Evolutionary conservation across 2,329 filamentous ascomycete species (phyloP).

Genomic region (Fusarium succisae): DNA sequence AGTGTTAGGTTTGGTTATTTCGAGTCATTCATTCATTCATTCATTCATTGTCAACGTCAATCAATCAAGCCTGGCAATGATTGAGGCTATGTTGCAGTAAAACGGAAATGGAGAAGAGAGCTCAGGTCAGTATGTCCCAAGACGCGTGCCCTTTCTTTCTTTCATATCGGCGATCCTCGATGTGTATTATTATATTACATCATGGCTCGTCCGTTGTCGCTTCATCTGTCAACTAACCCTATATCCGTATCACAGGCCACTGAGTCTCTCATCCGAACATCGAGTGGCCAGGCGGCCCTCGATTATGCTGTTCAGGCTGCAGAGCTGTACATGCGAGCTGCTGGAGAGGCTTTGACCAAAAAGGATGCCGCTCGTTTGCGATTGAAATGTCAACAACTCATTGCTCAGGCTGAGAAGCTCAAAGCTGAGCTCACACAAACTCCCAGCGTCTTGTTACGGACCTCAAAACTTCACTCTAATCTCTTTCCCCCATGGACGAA

Average conservation of each 20-base stretch:
- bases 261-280: constrained; percentile 50
- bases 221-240: constrained; percentile 4
- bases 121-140: constrained; percentile 44
- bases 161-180: background rate
- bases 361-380: constrained; percentile 73
- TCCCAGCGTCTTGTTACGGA: constrained; percentile 70
- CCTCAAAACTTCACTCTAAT: constrained; percentile 83
- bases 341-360: constrained; percentile 67
- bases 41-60: background rate
- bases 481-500: constrained; percentile 87
- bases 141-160: background rate
- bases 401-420: constrained; percentile 78
- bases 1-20: background rate
- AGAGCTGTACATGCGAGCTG: constrained; percentile 83
- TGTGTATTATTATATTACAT: background rate
- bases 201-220: background rate
- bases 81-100: constrained; percentile 39
- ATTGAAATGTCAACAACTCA: constrained; percentile 73
- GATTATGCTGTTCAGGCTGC: constrained; percentile 78
- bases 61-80: constrained; percentile 20
- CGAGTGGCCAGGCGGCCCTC: constrained; percentile 67
- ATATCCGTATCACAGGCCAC: constrained; percentile 45
- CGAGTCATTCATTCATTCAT: background rate
- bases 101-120: constrained; percentile 50
- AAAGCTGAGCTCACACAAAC: constrained; percentile 58